Percentiles rank a stretch among this genome's conserved stretches.
phyloP scores from a whole-genome alignment of 805 yeast species.

The Candida nonsorbophila region DNA sequence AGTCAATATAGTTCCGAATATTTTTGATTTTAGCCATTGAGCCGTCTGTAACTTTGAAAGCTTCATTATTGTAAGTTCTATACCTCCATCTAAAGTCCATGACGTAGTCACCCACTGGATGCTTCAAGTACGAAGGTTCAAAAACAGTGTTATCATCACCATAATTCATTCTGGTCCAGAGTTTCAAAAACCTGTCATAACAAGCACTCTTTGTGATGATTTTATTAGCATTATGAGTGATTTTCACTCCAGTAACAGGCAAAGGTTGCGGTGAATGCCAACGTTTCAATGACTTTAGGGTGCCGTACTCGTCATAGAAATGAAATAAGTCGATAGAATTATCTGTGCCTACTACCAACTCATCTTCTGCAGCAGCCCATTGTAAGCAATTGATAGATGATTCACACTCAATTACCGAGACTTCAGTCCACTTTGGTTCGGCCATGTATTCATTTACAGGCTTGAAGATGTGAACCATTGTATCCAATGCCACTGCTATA shows the following conservation, averaged over 20 bases:
- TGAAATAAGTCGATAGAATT: slow-evolving; percentile 49
- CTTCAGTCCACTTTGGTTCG: slow-evolving; percentile 42
- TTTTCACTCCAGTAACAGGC: slow-evolving; percentile 51
- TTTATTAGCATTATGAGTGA: slow-evolving; percentile 64
- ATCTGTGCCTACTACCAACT: slow-evolving; percentile 57
- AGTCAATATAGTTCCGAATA: slow-evolving; percentile 25
- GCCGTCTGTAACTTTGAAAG: slow-evolving; percentile 10
- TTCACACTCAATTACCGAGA: slow-evolving; percentile 13
- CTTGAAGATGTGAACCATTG: slow-evolving; percentile 43
- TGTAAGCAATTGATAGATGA: slow-evolving; percentile 33
- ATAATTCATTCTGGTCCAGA: slow-evolving; percentile 73
- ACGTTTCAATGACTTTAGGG: slow-evolving; percentile 21
- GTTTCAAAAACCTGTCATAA: slow-evolving; percentile 62
- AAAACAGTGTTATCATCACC: slow-evolving; percentile 55
- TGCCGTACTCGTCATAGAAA: slow-evolving; percentile 42
- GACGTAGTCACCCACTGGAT: slow-evolving; percentile 45
- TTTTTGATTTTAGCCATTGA: slow-evolving; percentile 32
- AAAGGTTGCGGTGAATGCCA: slow-evolving; percentile 55
- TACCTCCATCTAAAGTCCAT: slow-evolving; percentile 55
- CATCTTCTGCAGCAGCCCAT: slow-evolving; percentile 53
- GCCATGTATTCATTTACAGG: slow-evolving; percentile 51
- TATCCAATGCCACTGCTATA: slow-evolving; percentile 47
- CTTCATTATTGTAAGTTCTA: slow-evolving; percentile 6
- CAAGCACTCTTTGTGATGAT: slow-evolving; percentile 57
- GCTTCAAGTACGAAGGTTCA: slow-evolving; percentile 65